Base-by-base conservation (phyloP, 129 eudicot species). In the Flaveria linearis region DNA sequence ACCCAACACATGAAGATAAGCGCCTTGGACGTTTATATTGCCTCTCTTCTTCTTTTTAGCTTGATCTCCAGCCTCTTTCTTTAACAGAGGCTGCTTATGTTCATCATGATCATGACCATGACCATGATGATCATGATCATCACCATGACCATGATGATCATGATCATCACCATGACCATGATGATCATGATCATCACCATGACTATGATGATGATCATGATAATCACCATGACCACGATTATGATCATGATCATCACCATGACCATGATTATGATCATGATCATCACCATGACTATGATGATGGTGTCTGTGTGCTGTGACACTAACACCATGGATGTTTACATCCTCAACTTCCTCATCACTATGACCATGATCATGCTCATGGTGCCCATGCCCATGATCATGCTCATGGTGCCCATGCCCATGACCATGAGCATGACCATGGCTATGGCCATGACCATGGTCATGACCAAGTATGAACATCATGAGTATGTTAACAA, bases 1-100 rank as follows among this genome's bases (percentile, higher is more conserved):
- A n/a, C 92, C 92, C 18, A 88, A 74, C 12, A 85, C 92, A 20
- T 88, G 92, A 53, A 88, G 89, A 76, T 85, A 85, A 8, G 92
- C 92, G 13, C 92, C 87, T 74, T 88, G 92, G 26, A 88, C 86
- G 18, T 88, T 88, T 68, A 88, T 74, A 42, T 86, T 82, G 7
- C 85, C 55, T 65, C 28, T 39, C 73, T 82, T 71, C 84, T 85
- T 89, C 69, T 55, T 23, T 57, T 76, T 82, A 17, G 42, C 65
- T 68, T 74, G 76, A 9, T 56, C 75, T 25, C 68, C 71, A 23
- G 85, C 10, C 39, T 15, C 49, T 15, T 62, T 79, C 57, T 43
- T 76, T 7, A 89, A 73, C 69, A 89, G 33, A 10, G 95, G 89
- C 50, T 72, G 80, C 0, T n/a, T 45, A 13, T 36, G 83, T 75